Percentiles rank a stretch among this genome's conserved stretches.
Evolutionary conservation across 2,329 filamentous ascomycete species (phyloP).

Genomic region (Lasiodiplodia hormozganensis): DNA sequence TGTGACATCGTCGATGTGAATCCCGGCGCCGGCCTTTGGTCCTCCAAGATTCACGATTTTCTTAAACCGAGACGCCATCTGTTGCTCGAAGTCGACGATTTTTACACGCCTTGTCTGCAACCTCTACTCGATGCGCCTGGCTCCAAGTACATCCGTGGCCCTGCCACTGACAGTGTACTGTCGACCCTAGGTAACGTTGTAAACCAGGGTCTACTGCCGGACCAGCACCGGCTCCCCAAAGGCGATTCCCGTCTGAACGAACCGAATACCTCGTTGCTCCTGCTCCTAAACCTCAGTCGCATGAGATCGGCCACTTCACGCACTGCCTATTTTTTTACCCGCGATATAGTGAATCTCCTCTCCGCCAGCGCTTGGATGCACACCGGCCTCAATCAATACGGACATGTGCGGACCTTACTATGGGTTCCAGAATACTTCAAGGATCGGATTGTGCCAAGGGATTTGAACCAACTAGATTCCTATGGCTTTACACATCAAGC

Average conservation of each 20-base stretch:
- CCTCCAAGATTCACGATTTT: constrained; percentile 73
- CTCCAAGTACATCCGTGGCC: constrained; percentile 49
- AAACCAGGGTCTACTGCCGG: constrained; percentile 57
- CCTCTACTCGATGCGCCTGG: constrained; percentile 48
- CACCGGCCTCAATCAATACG: constrained; percentile 74
- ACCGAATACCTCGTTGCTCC: constrained; percentile 75
- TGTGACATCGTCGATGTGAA: constrained; percentile 90
- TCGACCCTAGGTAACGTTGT: constrained; percentile 60
- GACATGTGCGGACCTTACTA: constrained; percentile 78
- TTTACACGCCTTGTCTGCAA: constrained; percentile 67
- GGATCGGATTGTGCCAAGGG: constrained; percentile 63
- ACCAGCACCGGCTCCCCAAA: constrained; percentile 57
- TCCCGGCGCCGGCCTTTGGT: constrained; percentile 81
- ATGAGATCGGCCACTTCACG: not conserved
- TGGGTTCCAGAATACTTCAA: constrained; percentile 72
- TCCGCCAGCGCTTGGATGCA: constrained; percentile 64
- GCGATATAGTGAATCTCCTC: constrained; percentile 68
- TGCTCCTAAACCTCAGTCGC: constrained; percentile 37
- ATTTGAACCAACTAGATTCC: constrained; percentile 30
- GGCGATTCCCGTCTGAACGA: constrained; percentile 52
- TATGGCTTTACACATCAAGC: not conserved
- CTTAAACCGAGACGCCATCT: constrained; percentile 83
- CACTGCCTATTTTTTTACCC: constrained; percentile 57
- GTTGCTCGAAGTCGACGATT: constrained; percentile 74
- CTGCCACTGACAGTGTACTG: constrained; percentile 32